phyloP scores from a whole-genome alignment of 1,284 basidiomycete species.

The Cerrena zonata region DNA sequence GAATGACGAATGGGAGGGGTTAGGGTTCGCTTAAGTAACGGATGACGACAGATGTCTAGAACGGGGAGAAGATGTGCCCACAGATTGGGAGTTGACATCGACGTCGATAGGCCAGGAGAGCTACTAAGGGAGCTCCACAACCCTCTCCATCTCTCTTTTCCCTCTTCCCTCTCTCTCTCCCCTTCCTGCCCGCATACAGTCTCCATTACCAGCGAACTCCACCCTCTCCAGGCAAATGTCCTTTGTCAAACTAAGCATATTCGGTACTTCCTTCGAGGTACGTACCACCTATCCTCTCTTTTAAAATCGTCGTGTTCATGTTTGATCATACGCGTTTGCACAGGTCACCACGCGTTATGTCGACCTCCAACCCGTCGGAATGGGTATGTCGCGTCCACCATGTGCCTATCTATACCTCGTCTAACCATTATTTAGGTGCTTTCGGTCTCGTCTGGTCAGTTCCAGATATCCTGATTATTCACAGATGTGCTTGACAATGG shows the following conservation, averaged over 20 bases:
- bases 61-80: neutral
- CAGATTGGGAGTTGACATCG: neutral
- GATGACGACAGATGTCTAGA: neutral
- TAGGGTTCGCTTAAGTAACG: slow-evolving; percentile 12
- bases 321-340: slow-evolving; percentile 15
- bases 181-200: neutral
- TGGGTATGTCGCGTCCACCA: slow-evolving; percentile 61
- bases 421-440: slow-evolving; percentile 52
- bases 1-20: too few species aligned
- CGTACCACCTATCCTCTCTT: slow-evolving; percentile 15
- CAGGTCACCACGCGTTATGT: slow-evolving; percentile 97
- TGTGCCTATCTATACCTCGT: slow-evolving; percentile 17
- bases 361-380: slow-evolving; percentile 98
- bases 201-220: slow-evolving; percentile 5
- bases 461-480: neutral
- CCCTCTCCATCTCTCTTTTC: neutral
- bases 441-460: slow-evolving; percentile 92
- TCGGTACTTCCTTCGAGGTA: slow-evolving; percentile 92
- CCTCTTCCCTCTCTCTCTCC: neutral
- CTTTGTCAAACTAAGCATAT: slow-evolving; percentile 97
- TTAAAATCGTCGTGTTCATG: slow-evolving; percentile 6
- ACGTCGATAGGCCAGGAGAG: too few species aligned
- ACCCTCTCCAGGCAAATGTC: slow-evolving; percentile 47
- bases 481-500: neutral
- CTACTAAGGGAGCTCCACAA: neutral